A percentile compares a stretch with the other conserved stretches of the same genome.
Evolutionary conservation across 345 rosid species (phyloP).

Genomic region (Erysimum cheiranthoides): DNA sequence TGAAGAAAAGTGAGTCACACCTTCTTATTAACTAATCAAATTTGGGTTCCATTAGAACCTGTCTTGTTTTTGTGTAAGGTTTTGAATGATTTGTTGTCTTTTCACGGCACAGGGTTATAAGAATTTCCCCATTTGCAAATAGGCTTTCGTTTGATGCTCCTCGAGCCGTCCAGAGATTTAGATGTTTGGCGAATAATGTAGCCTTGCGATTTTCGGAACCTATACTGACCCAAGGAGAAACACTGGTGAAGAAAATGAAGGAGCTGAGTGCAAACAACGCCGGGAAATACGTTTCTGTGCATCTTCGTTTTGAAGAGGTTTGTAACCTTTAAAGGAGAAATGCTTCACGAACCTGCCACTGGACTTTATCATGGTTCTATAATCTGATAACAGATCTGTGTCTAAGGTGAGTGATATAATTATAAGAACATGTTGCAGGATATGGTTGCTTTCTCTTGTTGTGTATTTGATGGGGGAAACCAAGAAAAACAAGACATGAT

Average conservation of each 20-base stretch:
- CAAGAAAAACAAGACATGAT: constrained; percentile 84
- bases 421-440: constrained; percentile 59
- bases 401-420: constrained; percentile 20
- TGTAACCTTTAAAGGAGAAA: constrained; percentile 38
- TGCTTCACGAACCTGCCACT: constrained; percentile 11
- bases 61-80: neutral
- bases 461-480: constrained; percentile 93
- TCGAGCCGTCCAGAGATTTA: constrained; percentile 78
- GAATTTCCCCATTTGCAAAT: constrained; percentile 98
- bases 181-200: constrained; percentile 93
- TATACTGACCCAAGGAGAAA: constrained; percentile 75
- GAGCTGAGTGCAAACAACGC: constrained; percentile 74
- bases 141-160: constrained; percentile 96
- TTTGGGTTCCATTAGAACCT: neutral
- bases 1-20: constrained; percentile 85
- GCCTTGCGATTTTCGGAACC: constrained; percentile 81
- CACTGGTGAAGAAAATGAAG: constrained; percentile 90
- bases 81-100: constrained; percentile 16
- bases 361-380: constrained; percentile 14
- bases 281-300: constrained; percentile 90
- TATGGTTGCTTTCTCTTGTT: constrained; percentile 99
- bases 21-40: neutral
- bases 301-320: constrained; percentile 99
- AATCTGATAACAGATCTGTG: constrained; percentile 15
- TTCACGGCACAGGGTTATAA: constrained; percentile 71